Base-by-base conservation (phyloP, 345 rosid species). In the Dimocarpus longan region DNA sequence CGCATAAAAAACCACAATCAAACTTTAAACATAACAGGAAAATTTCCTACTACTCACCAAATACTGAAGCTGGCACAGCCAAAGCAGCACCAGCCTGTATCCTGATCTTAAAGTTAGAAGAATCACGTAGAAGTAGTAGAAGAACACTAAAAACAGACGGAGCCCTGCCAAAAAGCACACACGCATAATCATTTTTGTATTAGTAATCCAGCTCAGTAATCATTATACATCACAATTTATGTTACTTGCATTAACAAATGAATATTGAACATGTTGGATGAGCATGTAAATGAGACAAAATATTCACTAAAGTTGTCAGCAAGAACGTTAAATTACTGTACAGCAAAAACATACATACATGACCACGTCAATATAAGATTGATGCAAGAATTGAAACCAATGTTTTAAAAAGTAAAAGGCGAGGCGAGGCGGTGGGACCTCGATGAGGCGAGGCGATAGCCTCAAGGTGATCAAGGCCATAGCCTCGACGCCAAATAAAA, bases 61-160 rank as follows among this genome's bases (percentile, higher is more conserved):
- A 66, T 83, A 77, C 87, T 39, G 91, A 88, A 83, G 86, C 82
- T 63, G 98, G 97, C 66, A 89, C 98, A 77, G 98, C 91, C 80
- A 95, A 88, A 43, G 99, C 99, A 76, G 98, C 90, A 76, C 97
- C 98, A 77, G 97, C 99, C 88, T 94, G 98, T 87, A 96, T 96
- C 87, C 94, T 89, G 84, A 96, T 93, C 89, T 96, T 94, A 80
- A 89, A 94, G 80, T 96, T 96, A 46, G 97, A 91, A 79, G 99
- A 92, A 86, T 93, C 97, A 66, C 97, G 97, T 64, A 92, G 88
- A 19, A 96, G 87, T 73, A 93, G 82, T 63, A 94, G 85, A 65
- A 94, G 93, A 78, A 91, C 82, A 79, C 98, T 89, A 80, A 96
- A 96, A 84, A 92, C 89, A 68, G 95, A 91, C 73, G 99, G 91